Conservation (phyloP, 805 yeast genomes). For the Pichia nanzhaoensis region DNA sequence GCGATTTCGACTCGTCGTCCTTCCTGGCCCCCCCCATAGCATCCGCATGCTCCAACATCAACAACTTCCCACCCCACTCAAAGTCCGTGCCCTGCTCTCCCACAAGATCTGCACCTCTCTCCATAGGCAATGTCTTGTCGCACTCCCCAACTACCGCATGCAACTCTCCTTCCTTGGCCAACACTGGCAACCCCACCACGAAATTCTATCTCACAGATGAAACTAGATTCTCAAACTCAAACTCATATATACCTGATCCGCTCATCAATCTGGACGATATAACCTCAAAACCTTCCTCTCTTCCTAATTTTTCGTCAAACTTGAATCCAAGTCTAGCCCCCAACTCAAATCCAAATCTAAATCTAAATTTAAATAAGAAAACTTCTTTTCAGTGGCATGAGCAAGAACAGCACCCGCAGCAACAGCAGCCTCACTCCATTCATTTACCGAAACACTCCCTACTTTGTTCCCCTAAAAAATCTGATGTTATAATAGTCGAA, state of each 20-base stretch:
- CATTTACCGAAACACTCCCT: slow-evolving; percentile 25
- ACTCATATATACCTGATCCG: slow-evolving; percentile 28
- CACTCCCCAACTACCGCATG: too few relatives aligned
- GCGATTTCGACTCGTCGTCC: slow-evolving; percentile 56
- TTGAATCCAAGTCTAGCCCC: background rate
- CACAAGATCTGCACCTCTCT: slow-evolving; percentile 7
- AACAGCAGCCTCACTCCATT: slow-evolving; percentile 3
- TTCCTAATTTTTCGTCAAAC: slow-evolving; percentile 13
- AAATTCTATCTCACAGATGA: slow-evolving; percentile 30
- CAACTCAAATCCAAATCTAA: slow-evolving; percentile 13
- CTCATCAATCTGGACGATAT: slow-evolving; percentile 31
- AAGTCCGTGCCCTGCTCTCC: slow-evolving; percentile 22
- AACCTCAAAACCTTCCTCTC: slow-evolving; percentile 4
- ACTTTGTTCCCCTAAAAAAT: slow-evolving; percentile 27
- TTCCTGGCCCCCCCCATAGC: slow-evolving; percentile 16
- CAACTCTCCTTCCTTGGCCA: background rate
- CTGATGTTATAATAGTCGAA: slow-evolving; percentile 27
- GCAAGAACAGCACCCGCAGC: too few relatives aligned
- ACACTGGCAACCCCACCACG: slow-evolving; percentile 11
- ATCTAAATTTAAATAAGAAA: background rate
- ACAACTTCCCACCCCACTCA: background rate
- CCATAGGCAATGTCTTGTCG: background rate
- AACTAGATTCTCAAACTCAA: slow-evolving; percentile 20
- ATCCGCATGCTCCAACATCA: background rate
- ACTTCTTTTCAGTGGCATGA: too few relatives aligned